phyloP scores from a whole-genome alignment of 2,329 filamentous ascomycete genomes.

The Paracoccidioides lutzii region DNA sequence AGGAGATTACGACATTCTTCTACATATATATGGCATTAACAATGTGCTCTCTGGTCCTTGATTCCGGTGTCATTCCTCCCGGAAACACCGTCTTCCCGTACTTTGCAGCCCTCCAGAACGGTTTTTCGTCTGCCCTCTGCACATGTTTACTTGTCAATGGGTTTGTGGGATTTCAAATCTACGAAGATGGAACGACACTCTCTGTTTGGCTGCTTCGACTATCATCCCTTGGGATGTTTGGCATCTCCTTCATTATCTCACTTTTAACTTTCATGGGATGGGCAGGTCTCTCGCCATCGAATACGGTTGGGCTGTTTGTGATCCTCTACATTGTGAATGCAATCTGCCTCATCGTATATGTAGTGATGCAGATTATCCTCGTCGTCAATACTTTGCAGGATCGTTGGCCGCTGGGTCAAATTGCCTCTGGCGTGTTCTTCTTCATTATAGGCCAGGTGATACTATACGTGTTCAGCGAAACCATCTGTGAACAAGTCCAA shows the following conservation, averaged over 20 bases:
- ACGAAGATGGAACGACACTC: conserved; percentile 87
- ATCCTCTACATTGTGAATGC: conserved; percentile 86
- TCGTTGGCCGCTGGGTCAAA: conserved; percentile 87
- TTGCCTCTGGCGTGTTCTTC: conserved; percentile 79
- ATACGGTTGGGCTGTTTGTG: conserved; percentile 79
- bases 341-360: conserved; percentile 71
- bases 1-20: conserved; percentile 79
- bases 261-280: conserved; percentile 87
- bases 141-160: conserved; percentile 90
- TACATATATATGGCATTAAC: conserved; percentile 91
- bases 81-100: conserved; percentile 72
- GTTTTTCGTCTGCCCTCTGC: conserved; percentile 70
- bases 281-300: conserved; percentile 72
- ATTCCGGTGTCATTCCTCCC: conserved; percentile 82
- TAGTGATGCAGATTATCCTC: conserved; percentile 75
- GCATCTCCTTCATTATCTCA: conserved; percentile 73
- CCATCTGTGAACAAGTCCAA: conserved; percentile 69
- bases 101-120: conserved; percentile 78
- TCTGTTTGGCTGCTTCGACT: conserved; percentile 86
- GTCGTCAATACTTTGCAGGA: conserved; percentile 85
- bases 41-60: conserved; percentile 75
- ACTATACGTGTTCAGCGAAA: conserved; percentile 76
- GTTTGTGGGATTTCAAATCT: conserved; percentile 95
- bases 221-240: conserved; percentile 67
- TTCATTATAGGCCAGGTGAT: conserved; percentile 87